Percentiles rank a stretch among this genome's conserved stretches.
Evolutionary conservation across 306 rosid genomes (phyloP).

Genomic region (Mimosa pudica): DNA sequence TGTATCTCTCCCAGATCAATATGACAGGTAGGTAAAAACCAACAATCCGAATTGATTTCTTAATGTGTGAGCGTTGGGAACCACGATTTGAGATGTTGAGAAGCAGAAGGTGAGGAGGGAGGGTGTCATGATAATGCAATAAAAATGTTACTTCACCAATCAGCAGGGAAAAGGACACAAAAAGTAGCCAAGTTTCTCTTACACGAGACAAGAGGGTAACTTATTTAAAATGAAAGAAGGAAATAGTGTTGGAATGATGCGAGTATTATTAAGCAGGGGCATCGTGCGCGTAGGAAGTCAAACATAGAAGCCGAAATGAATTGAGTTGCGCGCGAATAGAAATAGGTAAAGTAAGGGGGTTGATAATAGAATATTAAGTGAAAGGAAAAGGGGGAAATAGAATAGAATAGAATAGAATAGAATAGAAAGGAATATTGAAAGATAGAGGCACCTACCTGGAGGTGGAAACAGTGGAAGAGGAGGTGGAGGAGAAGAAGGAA

Average conservation of each 20-base stretch:
- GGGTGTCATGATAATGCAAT: conserved; percentile 19
- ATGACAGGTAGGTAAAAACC: too few relatives aligned
- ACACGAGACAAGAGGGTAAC: neutral
- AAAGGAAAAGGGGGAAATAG: conserved; percentile 7
- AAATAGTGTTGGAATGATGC: neutral
- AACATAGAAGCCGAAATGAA: conserved; percentile 23
- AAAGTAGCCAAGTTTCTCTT: neutral
- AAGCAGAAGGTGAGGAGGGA: conserved; percentile 5
- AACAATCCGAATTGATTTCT: neutral
- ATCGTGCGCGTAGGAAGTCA: neutral
- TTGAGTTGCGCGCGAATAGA: neutral
- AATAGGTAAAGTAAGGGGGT: neutral
- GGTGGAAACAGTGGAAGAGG: conserved; percentile 69
- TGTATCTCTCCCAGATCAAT: conserved; percentile 9
- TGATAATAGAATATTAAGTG: neutral
- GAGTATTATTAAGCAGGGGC: neutral
- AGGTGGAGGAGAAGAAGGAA: conserved; percentile 95
- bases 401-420: neutral
- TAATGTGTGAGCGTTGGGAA: neutral
- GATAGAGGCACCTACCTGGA: conserved; percentile 82
- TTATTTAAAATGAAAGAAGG: neutral
- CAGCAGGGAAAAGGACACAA: neutral
- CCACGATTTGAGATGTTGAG: neutral
- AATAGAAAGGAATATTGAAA: too few relatives aligned
- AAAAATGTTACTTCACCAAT: neutral